Conservation (phyloP, 228 moss, liverwort and hornwort genomes). For the Sphagnum fallax region DNA sequence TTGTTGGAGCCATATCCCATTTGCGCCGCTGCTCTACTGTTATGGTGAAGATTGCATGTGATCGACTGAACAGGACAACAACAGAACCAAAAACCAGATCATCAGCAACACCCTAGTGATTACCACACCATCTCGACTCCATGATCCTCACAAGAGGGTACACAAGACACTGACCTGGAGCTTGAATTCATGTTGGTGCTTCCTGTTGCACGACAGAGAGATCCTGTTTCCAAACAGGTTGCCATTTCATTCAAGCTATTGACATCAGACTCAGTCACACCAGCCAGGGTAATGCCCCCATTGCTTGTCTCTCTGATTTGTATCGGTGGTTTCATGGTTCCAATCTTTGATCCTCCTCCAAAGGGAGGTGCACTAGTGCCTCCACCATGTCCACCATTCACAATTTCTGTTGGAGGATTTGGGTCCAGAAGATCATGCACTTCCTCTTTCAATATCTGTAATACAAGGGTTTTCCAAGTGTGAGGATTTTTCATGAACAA, state of each 20-base stretch:
- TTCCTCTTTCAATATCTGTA: slow-evolving; percentile 95
- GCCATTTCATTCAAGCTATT: slow-evolving; percentile 76
- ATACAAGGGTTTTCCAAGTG: neutral
- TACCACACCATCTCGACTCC: neutral
- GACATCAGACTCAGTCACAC: slow-evolving; percentile 90
- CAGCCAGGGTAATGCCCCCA: slow-evolving; percentile 91
- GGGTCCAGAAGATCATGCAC: slow-evolving; percentile 92
- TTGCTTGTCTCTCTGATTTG: slow-evolving; percentile 93
- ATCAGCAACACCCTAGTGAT: neutral
- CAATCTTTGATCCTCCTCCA: slow-evolving; percentile 48
- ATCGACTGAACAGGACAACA: slow-evolving; percentile 48
- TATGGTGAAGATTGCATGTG: slow-evolving; percentile 94
- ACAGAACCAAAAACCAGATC: neutral
- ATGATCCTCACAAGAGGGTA: no score
- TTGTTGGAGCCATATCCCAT: slow-evolving; percentile 48
- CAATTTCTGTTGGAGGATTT: slow-evolving; percentile 46
- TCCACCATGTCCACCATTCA: slow-evolving; percentile 13
- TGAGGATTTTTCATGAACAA: neutral
- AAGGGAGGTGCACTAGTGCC: slow-evolving; percentile 53
- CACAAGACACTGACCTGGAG: slow-evolving; percentile 48
- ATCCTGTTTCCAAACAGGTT: slow-evolving; percentile 84
- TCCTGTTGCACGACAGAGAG: slow-evolving; percentile 95
- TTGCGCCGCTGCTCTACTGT: slow-evolving; percentile 90
- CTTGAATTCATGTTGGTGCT: slow-evolving; percentile 98
- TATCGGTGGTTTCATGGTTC: slow-evolving; percentile 63